A percentile compares a stretch with the other conserved stretches of the same genome.
phyloP scores from a whole-genome alignment of 352 stramenopile species.

The Globisporangium paroecandrum region DNA sequence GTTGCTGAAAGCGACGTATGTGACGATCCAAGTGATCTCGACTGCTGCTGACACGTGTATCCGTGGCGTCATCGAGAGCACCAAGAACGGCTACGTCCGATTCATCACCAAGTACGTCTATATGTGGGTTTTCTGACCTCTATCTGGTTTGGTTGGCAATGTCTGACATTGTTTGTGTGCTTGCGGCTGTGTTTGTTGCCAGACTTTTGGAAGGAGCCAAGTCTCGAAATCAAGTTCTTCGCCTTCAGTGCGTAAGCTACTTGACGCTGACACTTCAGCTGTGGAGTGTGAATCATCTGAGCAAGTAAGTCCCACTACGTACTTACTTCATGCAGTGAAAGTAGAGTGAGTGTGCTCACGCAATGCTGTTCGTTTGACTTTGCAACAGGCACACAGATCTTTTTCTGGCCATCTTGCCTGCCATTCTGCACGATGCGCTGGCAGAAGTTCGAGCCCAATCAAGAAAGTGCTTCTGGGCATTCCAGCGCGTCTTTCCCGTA shows the following conservation, averaged over 20 bases:
- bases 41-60: conserved; percentile 71
- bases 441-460: conserved; percentile 71
- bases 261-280: conserved; percentile 67
- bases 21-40: conserved; percentile 86
- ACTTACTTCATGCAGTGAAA: background rate
- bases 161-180: background rate
- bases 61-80: conserved; percentile 73
- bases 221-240: conserved; percentile 73
- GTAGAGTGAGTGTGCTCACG: background rate
- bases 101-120: conserved; percentile 70
- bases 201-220: conserved; percentile 77
- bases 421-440: conserved; percentile 62
- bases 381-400: conserved; percentile 46
- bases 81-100: conserved; percentile 62
- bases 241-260: conserved; percentile 67
- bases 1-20: conserved; percentile 81
- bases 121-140: background rate
- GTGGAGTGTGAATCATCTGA: conserved; percentile 65
- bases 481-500: conserved; percentile 65
- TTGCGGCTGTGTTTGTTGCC: background rate
- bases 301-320: conserved; percentile 45
- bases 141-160: background rate
- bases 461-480: conserved; percentile 78
- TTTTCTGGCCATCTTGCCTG: conserved; percentile 55
- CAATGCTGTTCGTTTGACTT: background rate